A percentile compares a stretch with the other conserved stretches of the same genome.
Conservation (phyloP, 2,329 filamentous ascomycete genomes). For the Verruconis gallopava region DNA sequence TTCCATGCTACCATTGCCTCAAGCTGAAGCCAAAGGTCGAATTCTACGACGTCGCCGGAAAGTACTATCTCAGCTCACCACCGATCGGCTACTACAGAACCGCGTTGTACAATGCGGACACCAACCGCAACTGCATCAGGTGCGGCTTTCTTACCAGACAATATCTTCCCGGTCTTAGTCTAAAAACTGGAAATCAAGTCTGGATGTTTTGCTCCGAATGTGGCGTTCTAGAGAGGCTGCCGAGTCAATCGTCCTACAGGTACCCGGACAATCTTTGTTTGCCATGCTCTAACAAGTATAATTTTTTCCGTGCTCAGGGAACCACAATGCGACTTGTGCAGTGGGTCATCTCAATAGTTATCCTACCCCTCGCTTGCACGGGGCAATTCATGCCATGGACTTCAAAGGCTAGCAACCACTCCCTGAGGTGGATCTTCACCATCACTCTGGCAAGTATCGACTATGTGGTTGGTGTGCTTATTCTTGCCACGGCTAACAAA, state of each 20-base stretch:
- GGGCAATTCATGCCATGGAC: neutral
- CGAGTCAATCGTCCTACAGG: too few species aligned
- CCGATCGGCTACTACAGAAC: neutral
- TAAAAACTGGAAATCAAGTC: neutral
- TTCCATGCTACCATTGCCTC: conserved; percentile 5
- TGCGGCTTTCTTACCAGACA: neutral
- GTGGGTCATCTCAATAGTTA: neutral
- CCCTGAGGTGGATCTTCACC: conserved; percentile 3
- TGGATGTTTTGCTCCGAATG: neutral
- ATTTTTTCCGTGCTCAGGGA: too few species aligned
- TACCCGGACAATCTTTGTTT: too few species aligned
- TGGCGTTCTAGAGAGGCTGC: too few species aligned
- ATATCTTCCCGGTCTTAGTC: neutral
- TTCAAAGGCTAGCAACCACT: neutral
- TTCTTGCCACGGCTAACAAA: neutral
- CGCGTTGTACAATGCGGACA: neutral
- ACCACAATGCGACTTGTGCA: neutral
- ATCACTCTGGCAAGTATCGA: neutral
- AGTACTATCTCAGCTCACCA: neutral
- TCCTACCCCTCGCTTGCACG: neutral
- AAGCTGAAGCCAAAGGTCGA: neutral
- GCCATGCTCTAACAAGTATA: too few species aligned
- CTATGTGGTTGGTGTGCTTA: neutral
- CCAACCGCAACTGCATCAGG: neutral
- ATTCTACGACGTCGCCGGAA: neutral